These are phyloP conservation scores for Pyrus communis DNA, from an alignment of 306 rosid species.

Conservation along the genomic window DNA sequence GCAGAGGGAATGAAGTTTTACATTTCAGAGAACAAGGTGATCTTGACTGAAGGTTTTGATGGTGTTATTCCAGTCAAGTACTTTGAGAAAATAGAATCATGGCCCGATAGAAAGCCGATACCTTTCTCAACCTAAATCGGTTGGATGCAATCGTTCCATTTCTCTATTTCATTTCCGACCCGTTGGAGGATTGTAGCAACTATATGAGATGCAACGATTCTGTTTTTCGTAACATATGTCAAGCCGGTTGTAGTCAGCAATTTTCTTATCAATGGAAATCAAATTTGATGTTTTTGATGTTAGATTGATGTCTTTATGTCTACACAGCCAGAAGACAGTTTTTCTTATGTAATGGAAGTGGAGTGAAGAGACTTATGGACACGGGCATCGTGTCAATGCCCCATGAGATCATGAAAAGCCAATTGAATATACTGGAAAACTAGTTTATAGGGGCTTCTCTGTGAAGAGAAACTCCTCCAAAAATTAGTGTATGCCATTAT, in stretches of 20 bases:
- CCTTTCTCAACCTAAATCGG: slow-evolving; percentile 24
- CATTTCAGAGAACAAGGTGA: slow-evolving; percentile 86
- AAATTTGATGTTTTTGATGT: neutral
- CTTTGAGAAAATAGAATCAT: slow-evolving; percentile 72
- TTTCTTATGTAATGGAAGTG: neutral
- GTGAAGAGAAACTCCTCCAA: neutral
- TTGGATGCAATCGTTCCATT: neutral
- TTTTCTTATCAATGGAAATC: neutral
- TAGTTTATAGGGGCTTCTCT: neutral
- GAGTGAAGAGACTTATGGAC: neutral
- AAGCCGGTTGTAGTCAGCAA: neutral
- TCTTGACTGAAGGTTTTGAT: slow-evolving; percentile 78
- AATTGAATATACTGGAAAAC: neutral
- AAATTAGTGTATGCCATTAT: slow-evolving; percentile 31
- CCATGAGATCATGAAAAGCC: too few species aligned
- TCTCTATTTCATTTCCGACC: neutral
- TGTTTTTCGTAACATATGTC: neutral
- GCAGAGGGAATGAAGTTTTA: slow-evolving; percentile 87
- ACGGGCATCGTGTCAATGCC: too few species aligned
- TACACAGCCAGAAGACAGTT: neutral
- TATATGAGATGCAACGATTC: neutral
- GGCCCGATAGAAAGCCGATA: slow-evolving; percentile 59
- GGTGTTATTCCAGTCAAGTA: slow-evolving; percentile 67
- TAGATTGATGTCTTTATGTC: neutral
- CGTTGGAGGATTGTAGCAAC: too few species aligned